phyloP scores from a whole-genome alignment of 768 basidiomycete genomes.

The Collybia sordida region DNA sequence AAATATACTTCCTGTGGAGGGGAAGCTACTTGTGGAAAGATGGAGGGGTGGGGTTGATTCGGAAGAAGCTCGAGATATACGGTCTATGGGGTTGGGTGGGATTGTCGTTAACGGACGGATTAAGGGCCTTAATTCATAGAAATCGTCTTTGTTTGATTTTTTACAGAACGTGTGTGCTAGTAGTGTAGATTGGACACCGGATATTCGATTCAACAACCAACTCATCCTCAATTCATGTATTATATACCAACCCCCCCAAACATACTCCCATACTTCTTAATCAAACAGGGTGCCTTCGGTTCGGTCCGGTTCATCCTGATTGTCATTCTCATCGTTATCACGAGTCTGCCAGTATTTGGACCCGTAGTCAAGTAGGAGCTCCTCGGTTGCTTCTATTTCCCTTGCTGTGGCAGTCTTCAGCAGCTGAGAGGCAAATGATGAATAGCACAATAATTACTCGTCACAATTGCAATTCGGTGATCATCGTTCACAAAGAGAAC shows the following conservation, averaged over 20 bases:
- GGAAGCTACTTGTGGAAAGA: constrained; percentile 56
- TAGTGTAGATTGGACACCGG: background rate
- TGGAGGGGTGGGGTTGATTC: constrained; percentile 41
- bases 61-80: constrained; percentile 10
- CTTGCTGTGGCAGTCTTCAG: constrained; percentile 6
- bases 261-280: too few relatives aligned
- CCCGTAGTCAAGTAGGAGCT: constrained; percentile 22
- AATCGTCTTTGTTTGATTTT: background rate
- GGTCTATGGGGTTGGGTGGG: constrained; percentile 12
- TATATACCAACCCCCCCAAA: background rate
- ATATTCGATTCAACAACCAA: background rate
- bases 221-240: background rate
- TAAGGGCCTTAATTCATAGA: constrained; percentile 13
- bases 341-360: constrained; percentile 13
- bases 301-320: too few relatives aligned
- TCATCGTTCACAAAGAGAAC: constrained; percentile 18
- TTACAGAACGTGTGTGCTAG: background rate
- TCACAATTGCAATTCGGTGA: constrained; percentile 17
- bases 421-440: background rate
- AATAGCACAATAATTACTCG: constrained; percentile 11
- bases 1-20: constrained; percentile 65
- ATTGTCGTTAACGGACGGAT: constrained; percentile 16
- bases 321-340: too few relatives aligned
- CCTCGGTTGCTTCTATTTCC: constrained; percentile 10
- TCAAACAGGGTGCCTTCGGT: too few relatives aligned